A percentile compares a stretch with the other conserved stretches of the same genome.
Conservation (phyloP, 371 early-diverging fungal genomes). For the Apophysomyces variabilis region DNA sequence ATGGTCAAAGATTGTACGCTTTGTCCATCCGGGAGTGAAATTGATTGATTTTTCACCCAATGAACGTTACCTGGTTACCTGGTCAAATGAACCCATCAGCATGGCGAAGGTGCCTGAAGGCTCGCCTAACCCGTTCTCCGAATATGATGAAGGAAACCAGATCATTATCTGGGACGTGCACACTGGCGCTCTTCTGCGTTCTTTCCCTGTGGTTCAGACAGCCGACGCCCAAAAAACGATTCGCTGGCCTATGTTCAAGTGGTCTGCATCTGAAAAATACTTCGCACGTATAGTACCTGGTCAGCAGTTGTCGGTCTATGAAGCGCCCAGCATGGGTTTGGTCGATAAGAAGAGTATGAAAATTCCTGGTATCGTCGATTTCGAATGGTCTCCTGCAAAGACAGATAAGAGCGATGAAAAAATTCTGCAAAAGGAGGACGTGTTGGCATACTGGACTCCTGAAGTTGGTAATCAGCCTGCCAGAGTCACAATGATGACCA, state of each 20-base stretch:
- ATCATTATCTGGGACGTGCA: constrained; percentile 91
- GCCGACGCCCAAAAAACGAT: constrained; percentile 65
- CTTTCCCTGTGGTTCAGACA: constrained; percentile 73
- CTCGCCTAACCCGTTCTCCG: constrained; percentile 70
- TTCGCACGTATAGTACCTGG: constrained; percentile 90
- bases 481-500: constrained; percentile 85
- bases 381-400: constrained; percentile 87
- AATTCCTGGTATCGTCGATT: constrained; percentile 86
- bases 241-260: constrained; percentile 97
- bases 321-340: constrained; percentile 91
- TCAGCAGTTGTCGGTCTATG: constrained; percentile 84
- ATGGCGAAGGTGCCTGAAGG: constrained; percentile 56
- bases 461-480: constrained; percentile 96
- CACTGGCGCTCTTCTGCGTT: constrained; percentile 84
- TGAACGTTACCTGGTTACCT: constrained; percentile 92
- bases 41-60: constrained; percentile 93
- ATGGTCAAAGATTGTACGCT: constrained; percentile 89
- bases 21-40: constrained; percentile 91
- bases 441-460: constrained; percentile 95
- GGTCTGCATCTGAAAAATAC: constrained; percentile 93
- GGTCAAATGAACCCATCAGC: constrained; percentile 87
- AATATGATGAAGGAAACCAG: constrained; percentile 79
- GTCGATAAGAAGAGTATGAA: constrained; percentile 94
- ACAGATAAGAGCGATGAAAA: constrained; percentile 47
- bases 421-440: constrained; percentile 57